Evolutionary conservation across 2,329 filamentous ascomycete species (phyloP), one percentile per base, ranked within the genome.

Genomic region (Sporothrix brunneoviolacea): DNA sequence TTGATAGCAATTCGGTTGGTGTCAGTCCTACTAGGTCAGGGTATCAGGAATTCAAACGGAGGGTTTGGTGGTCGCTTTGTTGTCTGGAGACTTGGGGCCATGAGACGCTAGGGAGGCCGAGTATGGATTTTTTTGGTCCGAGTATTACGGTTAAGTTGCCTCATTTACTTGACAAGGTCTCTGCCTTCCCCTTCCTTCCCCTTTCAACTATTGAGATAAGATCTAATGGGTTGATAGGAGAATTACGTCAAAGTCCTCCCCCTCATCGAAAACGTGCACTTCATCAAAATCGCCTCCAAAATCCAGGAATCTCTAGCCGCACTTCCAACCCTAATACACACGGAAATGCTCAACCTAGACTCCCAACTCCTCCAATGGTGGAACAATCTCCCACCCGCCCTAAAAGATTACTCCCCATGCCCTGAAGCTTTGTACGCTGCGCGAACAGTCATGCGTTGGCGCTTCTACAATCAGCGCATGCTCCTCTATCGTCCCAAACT

Each of bases 391-490:
- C 28, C 28, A 12, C 16, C 40, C 27, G 40, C 33, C 9, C 40
- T 43, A 6, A 32, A n/a, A 8, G 40, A 43, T 18, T 32, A 43
- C 28, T 13, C 40, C 8, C 40, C 40, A 12, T 43, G 40, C 28
- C 40, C 40, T 13, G 40, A 33, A 10, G 16, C 16, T 4, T 33
- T 43, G 27, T 33, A 33, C 12, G 40, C 28, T 7, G 28, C 28
- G 40, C 40, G 40, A 8, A 43, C 40, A 4, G 40, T 43, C 9
- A 43, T 43, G 40, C 40, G 40, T 8, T 43, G 40, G 40, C 40
- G 40, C 40, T 43, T 43, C 24, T 43, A 43, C 40, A 43, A 43
- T 12, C 40, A 43, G 16, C 40, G 40, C 40, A 43, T 43, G 16
- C 40, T 43, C 16, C 16, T 43, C 4, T 32, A 43, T 12, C 40